Percentiles rank a stretch among this genome's conserved stretches.
These are phyloP conservation scores for Dothistroma septosporum DNA, from an alignment of 2,329 filamentous ascomycete genomes.

Conservation along the genomic window DNA sequence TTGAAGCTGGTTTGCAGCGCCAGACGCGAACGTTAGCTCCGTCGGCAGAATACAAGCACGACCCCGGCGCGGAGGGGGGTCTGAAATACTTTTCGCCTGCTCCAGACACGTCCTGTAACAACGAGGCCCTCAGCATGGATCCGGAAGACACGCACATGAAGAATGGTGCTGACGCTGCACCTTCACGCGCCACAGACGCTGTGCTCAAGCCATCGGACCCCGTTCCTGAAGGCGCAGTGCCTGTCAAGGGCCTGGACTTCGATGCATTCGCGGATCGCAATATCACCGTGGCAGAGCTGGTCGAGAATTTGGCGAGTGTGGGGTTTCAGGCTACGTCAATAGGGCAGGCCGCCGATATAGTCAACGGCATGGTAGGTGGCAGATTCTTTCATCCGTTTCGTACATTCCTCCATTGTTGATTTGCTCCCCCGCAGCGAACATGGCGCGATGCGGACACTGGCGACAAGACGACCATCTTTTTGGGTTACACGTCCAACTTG, in stretches of 20 bases:
- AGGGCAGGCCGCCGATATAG: slow-evolving; percentile 81
- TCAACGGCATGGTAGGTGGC: slow-evolving; percentile 81
- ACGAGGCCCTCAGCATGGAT: slow-evolving; percentile 20
- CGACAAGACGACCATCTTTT: slow-evolving; percentile 83
- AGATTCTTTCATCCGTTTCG: slow-evolving; percentile 5
- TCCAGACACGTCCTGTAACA: not conserved
- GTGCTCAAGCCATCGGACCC: slow-evolving; percentile 81
- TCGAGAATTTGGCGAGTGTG: slow-evolving; percentile 78
- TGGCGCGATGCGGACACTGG: slow-evolving; percentile 78
- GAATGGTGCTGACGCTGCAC: slow-evolving; percentile 33
- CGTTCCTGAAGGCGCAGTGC: slow-evolving; percentile 70
- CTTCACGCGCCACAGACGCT: slow-evolving; percentile 60
- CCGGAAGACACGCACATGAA: slow-evolving; percentile 26
- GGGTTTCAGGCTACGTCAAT: slow-evolving; percentile 79
- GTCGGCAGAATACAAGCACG: too few species aligned
- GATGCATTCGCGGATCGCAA: slow-evolving; percentile 69
- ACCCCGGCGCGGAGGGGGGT: too few species aligned
- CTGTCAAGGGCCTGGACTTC: slow-evolving; percentile 90
- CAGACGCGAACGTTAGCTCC: too few species aligned
- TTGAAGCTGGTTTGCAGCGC: too few species aligned
- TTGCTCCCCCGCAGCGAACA: slow-evolving; percentile 53
- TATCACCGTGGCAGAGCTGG: slow-evolving; percentile 80
- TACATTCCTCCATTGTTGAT: slow-evolving; percentile 6
- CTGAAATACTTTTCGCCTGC: too few species aligned
- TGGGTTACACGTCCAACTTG: slow-evolving; percentile 95